These are phyloP conservation scores for Ephemerocybe angulata DNA, from an alignment of 768 basidiomycete species.

Conservation along the genomic window DNA sequence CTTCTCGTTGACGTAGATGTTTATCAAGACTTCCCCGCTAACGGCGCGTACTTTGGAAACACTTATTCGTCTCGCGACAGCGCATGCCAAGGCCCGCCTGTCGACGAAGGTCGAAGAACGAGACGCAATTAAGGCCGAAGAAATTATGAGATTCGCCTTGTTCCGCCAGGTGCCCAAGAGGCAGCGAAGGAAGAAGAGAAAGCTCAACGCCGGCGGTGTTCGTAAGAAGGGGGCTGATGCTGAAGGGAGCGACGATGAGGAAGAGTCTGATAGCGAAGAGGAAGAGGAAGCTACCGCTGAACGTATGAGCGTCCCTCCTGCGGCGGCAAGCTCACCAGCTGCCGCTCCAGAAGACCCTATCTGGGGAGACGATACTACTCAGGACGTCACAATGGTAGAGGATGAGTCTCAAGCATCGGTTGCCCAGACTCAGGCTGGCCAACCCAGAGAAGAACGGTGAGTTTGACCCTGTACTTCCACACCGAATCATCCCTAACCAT, in stretches of 20 bases:
- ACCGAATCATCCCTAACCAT: constrained; percentile 5
- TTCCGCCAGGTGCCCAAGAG: constrained; percentile 96
- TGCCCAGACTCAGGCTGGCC: constrained; percentile 36
- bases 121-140: constrained; percentile 89
- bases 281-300: constrained; percentile 33
- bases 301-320: constrained; percentile 50
- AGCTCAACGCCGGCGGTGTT: constrained; percentile 68
- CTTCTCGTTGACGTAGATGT: constrained; percentile 12
- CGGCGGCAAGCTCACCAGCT: constrained; percentile 23
- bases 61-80: constrained; percentile 94
- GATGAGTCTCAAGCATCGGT: constrained; percentile 31
- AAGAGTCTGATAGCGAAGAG: constrained; percentile 48
- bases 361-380: constrained; percentile 65
- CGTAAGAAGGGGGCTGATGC: constrained; percentile 39
- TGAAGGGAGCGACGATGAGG: constrained; percentile 50
- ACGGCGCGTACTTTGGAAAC: constrained; percentile 99
- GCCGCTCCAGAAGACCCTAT: constrained; percentile 49
- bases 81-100: constrained; percentile 93
- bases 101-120: constrained; percentile 78
- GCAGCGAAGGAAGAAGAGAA: constrained; percentile 77
- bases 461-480: constrained; percentile 19
- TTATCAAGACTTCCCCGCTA: constrained; percentile 83
- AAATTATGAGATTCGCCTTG: constrained; percentile 93
- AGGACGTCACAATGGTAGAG: constrained; percentile 60
- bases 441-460: constrained; percentile 57